Evolutionary conservation across 1,139 yeast genomes (phyloP).

Genomic region (Trichomonascaceae sp.): DNA sequence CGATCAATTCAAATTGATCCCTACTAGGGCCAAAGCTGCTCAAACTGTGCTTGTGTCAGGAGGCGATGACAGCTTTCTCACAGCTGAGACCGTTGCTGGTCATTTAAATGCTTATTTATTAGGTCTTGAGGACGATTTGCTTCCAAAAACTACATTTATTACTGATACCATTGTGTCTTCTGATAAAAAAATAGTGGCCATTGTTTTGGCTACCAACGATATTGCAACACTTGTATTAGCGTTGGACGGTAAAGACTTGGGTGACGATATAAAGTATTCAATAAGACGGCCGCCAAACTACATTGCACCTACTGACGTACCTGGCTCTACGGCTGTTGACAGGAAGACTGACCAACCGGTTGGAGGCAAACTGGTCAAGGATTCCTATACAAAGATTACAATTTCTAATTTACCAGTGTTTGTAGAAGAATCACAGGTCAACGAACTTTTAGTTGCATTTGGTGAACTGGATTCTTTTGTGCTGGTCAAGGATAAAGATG

Average conservation of each 20-base stretch:
- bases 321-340: conserved; percentile 25
- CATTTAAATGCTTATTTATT: conserved; percentile 21
- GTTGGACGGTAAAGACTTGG: conserved; percentile 37
- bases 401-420: conserved; percentile 39
- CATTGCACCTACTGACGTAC: conserved; percentile 35
- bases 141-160: neutral
- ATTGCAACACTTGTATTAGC: conserved; percentile 57
- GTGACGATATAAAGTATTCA: conserved; percentile 26
- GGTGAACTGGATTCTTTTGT: conserved; percentile 34
- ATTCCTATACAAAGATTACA: conserved; percentile 34
- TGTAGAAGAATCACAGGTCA: conserved; percentile 34
- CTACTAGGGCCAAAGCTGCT: conserved; percentile 32
- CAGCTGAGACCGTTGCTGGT: conserved; percentile 10
- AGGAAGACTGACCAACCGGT: conserved; percentile 10
- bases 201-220: conserved; percentile 49
- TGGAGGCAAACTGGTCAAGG: conserved; percentile 20
- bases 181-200: conserved; percentile 31
- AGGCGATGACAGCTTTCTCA: conserved; percentile 33
- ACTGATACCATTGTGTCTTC: conserved; percentile 4
- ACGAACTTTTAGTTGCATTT: conserved; percentile 34
- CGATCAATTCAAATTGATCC: conserved; percentile 13
- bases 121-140: conserved; percentile 15
- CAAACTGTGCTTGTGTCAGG: conserved; percentile 43
- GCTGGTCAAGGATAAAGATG: conserved; percentile 33
- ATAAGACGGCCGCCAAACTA: conserved; percentile 60